Base-by-base conservation (phyloP, 768 basidiomycete genomes). In the Cubamyces lactineus region DNA sequence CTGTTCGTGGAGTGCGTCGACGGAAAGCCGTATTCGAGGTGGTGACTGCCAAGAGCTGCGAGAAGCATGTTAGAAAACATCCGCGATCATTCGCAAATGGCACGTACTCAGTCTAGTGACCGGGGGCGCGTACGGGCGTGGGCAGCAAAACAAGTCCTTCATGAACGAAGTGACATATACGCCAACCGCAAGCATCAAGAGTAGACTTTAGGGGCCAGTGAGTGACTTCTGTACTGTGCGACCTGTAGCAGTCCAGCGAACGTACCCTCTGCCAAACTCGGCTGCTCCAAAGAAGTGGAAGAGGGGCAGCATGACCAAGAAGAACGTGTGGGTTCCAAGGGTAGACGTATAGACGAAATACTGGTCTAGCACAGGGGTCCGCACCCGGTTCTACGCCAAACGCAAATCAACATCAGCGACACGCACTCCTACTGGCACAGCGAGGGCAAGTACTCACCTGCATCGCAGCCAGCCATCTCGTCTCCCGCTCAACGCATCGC, bases 1-100 rank as follows among this genome's bases (percentile, higher is more conserved):
- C 87, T 85, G 73, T 97, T 96, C 8, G 95, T 93, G 1, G 93
- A 91, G 69, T 99, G 96, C 0, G 96, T 97, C 0, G 94, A 96
- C 0, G 95, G 96, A 70, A 98, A 96, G 23, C 96, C 96, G 67
- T 96, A 96, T 76, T 96, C 94, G 2, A 92, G 81, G 66, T 94
- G 91, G 69, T 92, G 91, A 1, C 78, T 82, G 15, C 91, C 88
- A 53, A 93, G 87, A 5, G 87, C 90, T 92, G 66, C 39, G n/a
- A 17, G 19, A 19, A 30, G 38, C 41, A 16, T 8, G 12, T 58
- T 41, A 50, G 52, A 39, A 30, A 13, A 8, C 4, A 42, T 52
- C 38, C 21, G 39, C 53, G 59, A 46, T 49, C 30, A 65, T 5
- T 54, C 23, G 28, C 21, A 24, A 39, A 8, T 3, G 23, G 3